A percentile compares a stretch with the other conserved stretches of the same genome.
Conservation (phyloP, 345 rosid species). For the Citropsis articulata region DNA sequence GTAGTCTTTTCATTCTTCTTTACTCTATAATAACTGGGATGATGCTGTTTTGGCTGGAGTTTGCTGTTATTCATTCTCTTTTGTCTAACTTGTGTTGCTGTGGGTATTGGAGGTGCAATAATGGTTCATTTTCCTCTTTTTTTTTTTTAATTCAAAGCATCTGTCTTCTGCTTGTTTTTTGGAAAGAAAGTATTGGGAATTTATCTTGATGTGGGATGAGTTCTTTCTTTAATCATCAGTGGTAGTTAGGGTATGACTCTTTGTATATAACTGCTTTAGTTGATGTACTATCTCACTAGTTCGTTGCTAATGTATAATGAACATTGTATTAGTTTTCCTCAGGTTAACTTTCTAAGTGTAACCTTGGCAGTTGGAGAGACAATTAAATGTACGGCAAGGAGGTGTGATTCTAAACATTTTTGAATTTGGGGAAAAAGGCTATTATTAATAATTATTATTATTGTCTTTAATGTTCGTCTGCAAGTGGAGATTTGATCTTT, state of each 20-base stretch:
- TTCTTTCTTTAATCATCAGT: background rate
- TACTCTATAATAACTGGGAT: background rate
- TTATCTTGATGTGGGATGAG: background rate
- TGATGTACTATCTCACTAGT: background rate
- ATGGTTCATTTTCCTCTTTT: background rate
- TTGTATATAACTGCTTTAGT: background rate
- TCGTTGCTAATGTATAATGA: background rate
- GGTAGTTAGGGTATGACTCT: background rate
- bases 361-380: conserved; percentile 23
- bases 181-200: background rate
- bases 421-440: background rate
- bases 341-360: conserved; percentile 18
- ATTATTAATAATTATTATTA: too few species aligned
- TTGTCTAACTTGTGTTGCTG: background rate
- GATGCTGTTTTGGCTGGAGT: background rate
- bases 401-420: conserved; percentile 21
- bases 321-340: conserved; percentile 10
- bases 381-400: conserved; percentile 28
- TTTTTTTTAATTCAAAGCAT: background rate
- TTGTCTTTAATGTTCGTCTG: too few species aligned
- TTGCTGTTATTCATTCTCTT: background rate
- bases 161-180: background rate
- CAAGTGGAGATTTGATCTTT: conserved; percentile 15
- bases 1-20: background rate
- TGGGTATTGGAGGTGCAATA: background rate